Evolutionary conservation across 192 early-diverging fungal species (phyloP), one percentile per base, ranked within the genome.

Genomic region (Coemansia sp.): DNA sequence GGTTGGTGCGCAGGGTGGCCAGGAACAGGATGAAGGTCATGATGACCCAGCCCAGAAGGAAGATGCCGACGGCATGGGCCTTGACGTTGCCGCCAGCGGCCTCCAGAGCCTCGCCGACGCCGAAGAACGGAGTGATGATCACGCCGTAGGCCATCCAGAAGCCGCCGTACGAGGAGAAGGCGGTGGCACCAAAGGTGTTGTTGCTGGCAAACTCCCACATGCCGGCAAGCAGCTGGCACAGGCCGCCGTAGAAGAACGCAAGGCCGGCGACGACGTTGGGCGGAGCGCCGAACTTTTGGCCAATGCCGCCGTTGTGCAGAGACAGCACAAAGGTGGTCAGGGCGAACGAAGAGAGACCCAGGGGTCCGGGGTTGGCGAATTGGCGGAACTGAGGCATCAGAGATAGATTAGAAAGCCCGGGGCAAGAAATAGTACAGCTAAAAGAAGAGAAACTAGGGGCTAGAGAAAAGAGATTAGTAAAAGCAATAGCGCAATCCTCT

Each of bases 171-270:
- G 84, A 85, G 45, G 85, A 80, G 75, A 91, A 91, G 10, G 87
- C 89, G 13, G 89, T 91, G 54, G 90, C 90, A 65, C 90, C 89
- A 82, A 93, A 91, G 10, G 88, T 91, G 66, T 93, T 92, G 54
- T 88, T 85, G 4, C 74, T 69, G 32, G 83, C 82, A 70, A 90
- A 91, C 82, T 91, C 89, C 90, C 88, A 91, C 89, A 92, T 90
- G 54, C 90, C 91, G 55, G 89, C 90, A 13, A 89, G 70, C 30
- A 91, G 71, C 78, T 93, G 90, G 55, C 81, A 72, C 24, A 91
- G 51, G 5, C 91, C 91, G 51, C 90, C 89, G 67, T 90, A 90
- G 65, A 89, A 91, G 46, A 89, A 62, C 13, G 87, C 87, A 8
- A 88, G 71, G 52, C 87, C 87, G 10, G 85, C 55, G 19, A 89